Percentiles rank a stretch among this genome's conserved stretches.
Conservation (phyloP, 2,329 filamentous ascomycete species). For the Hymenotorrendiella dingleyae region DNA sequence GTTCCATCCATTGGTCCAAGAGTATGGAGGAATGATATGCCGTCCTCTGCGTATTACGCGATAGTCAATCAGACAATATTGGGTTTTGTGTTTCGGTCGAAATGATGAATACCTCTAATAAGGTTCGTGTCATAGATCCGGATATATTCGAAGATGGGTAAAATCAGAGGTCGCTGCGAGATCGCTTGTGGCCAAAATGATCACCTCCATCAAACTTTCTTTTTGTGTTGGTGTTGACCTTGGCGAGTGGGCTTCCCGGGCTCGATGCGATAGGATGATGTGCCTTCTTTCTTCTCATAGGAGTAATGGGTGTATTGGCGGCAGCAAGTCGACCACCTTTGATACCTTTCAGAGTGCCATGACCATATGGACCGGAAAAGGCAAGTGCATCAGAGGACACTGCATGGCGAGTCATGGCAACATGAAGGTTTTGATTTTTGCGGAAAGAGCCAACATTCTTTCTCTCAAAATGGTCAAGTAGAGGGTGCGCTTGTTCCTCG, state of each 20-base stretch:
- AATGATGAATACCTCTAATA: not conserved
- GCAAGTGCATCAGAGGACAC: conserved; percentile 57
- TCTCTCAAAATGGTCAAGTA: conserved; percentile 63
- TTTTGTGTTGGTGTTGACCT: conserved; percentile 19
- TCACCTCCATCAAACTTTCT: conserved; percentile 26
- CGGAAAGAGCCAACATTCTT: conserved; percentile 67
- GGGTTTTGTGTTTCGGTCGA: not conserved
- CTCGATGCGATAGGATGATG: conserved; percentile 15
- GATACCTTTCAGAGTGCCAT: conserved; percentile 56
- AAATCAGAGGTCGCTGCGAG: conserved; percentile 22
- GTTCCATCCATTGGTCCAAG: not conserved
- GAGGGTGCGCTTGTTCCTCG: conserved; percentile 40
- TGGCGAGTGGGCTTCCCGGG: conserved; percentile 23
- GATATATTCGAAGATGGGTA: not conserved
- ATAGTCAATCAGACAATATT: conserved; percentile 3
- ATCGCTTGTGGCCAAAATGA: conserved; percentile 23
- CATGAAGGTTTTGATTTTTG: conserved; percentile 53
- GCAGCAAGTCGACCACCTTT: conserved; percentile 61
- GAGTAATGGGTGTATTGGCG: conserved; percentile 63
- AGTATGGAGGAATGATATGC: conserved; percentile 11
- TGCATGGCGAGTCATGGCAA: conserved; percentile 46
- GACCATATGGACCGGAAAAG: conserved; percentile 54
- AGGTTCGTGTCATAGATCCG: not conserved
- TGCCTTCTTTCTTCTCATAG: conserved; percentile 44
- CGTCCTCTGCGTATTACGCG: conserved; percentile 22